Evolutionary conservation across 768 basidiomycete genomes (phyloP), one percentile per base, ranked within the genome.

Genomic region (Podaxis carcinomalis): DNA sequence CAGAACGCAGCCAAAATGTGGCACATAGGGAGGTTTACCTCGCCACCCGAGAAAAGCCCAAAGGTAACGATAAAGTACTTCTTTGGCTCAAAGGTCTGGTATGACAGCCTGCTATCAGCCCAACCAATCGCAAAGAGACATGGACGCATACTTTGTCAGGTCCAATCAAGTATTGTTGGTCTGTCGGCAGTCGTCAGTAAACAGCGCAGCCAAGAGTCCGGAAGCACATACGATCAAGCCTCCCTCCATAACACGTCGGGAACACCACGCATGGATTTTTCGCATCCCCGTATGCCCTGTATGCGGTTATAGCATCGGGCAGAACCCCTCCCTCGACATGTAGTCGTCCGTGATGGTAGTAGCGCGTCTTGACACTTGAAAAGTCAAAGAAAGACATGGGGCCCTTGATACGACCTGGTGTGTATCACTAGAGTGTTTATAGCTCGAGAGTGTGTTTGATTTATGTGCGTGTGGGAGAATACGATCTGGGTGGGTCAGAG

Each of bases 41-140:
- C 83, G 68, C 84, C 84, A 62, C 83, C 83, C 40, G 79, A 83
- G 65, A 85, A 86, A 32, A 84, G 68, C 0, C 80, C 82, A 63
- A 85, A 82, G 2, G 83, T 82, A 11, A 85, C 82, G 10, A 86
- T 69, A 58, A 74, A 85, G 65, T 84, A 85, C 58, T 79, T 79
- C 16, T 60, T 70, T 2, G 84, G 77, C 64, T 84, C 77, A n/a
- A 86, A 71, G 6, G 72, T 77, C 81, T 83, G 61, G 35, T 7
- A 35, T 35, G 19, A 7, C 42, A 7, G 42, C 28, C 6, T n/a
- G 25, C 44, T 19, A 57, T 7, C 51, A 27, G 47, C 19, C 32
- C 51, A n/a, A 10, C 37, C 1, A 54, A 6, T 51, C 3, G 11
- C 13, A 16, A 28, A n/a, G 14, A 14, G 21, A 32, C 16, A 32